Base-by-base conservation (phyloP, 768 basidiomycete genomes). In the Mycena venus region DNA sequence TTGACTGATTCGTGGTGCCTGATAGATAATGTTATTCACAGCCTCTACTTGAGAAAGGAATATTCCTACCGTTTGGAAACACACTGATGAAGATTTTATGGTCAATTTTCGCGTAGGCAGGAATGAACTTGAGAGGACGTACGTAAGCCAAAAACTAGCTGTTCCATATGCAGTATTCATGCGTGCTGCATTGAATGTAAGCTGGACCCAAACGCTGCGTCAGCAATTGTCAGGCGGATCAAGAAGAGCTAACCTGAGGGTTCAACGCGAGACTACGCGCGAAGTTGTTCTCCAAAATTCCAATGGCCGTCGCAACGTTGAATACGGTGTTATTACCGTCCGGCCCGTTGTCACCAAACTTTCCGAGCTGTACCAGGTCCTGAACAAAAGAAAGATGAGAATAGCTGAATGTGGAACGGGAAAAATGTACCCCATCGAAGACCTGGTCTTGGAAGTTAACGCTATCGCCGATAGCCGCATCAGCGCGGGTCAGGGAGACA, bases 391-490 rank as follows among this genome's bases (percentile, higher is more conserved):
- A 31, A 36, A n/a, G 4, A 25, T 55, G 9, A 27, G 11, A n/a
- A 38, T 7, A 17, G 34, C 2, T 8, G 23, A 19, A 34, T 6
- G 25, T n/a, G 11, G 10, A 8, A 23, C 17, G 44, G 19, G 44
- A n/a, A n/a, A n/a, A n/a, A n/a, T 55, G 21, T 59, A 65, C 72
- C 27, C 65, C 31, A 62, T 73, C 75, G 38, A 70, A 76, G 10
- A 76, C 21, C 27, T 70, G 61, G 29, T 74, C 58, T 67, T 76
- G 75, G n/a, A 76, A 76, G 60, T 76, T 25, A 4, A 72, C 63
- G 31, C 74, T 76, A 17, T 76, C 75, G 27, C 75, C 75, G 27
- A 76, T 76, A 29, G 74, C 70, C 38, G 72, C 68, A 68, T 76
- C 75, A 34, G 67, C 68, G 15, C 75, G 61, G 2, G 72, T 76